These are phyloP conservation scores for Suillus americanus DNA, from an alignment of 768 basidiomycete species.

Conservation along the genomic window DNA sequence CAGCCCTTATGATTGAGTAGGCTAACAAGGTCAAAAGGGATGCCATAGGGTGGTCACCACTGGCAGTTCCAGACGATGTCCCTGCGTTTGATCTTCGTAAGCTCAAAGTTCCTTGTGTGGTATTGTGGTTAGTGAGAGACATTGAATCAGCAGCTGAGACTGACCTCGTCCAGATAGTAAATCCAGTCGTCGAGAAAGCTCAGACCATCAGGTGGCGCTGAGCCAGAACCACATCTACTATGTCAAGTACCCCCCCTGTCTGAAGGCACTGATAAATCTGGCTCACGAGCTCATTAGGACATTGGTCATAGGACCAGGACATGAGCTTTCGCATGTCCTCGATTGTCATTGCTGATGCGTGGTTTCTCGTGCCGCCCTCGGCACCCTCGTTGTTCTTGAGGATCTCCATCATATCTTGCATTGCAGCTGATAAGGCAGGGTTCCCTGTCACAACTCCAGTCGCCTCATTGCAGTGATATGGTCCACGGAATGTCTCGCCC, in stretches of 20 bases:
- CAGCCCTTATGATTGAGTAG: slow-evolving; percentile 20
- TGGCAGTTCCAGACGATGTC: slow-evolving; percentile 20
- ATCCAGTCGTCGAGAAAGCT: background rate
- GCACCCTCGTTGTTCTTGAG: too few relatives aligned
- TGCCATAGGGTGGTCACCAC: slow-evolving; percentile 11
- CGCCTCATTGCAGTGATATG: too few relatives aligned
- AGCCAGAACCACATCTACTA: background rate
- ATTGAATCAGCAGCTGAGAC: too few relatives aligned
- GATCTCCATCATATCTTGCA: too few relatives aligned
- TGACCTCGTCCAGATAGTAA: background rate
- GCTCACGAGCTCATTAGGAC: too few relatives aligned
- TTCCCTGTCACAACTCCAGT: too few relatives aligned
- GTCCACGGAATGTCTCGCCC: too few relatives aligned
- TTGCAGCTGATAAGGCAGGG: too few relatives aligned
- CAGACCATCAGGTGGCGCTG: background rate
- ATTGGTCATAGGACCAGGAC: too few relatives aligned
- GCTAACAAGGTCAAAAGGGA: slow-evolving; percentile 20
- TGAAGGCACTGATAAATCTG: background rate
- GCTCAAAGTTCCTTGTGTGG: slow-evolving; percentile 29
- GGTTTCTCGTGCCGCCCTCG: too few relatives aligned
- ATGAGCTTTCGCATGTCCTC: too few relatives aligned
- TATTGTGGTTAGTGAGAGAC: background rate
- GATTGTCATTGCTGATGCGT: too few relatives aligned
- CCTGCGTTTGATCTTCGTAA: slow-evolving; percentile 20
- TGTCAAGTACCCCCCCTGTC: background rate